These are phyloP conservation scores for Aspergillus panamensis DNA, from an alignment of 495 filamentous ascomycete species.

Conservation along the genomic window DNA sequence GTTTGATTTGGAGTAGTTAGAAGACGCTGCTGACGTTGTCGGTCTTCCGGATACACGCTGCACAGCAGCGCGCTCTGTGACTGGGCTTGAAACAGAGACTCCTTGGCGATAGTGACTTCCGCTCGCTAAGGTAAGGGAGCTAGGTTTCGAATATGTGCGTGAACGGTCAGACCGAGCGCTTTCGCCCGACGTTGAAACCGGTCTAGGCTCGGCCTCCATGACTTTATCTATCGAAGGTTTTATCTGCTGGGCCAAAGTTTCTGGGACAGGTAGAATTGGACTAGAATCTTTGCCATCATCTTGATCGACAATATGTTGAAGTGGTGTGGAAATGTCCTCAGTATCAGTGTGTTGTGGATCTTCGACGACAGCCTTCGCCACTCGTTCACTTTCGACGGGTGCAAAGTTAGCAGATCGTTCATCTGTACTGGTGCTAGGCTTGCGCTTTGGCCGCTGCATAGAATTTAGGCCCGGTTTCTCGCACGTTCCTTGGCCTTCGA, in stretches of 20 bases:
- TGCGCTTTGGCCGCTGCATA: constrained; percentile 35
- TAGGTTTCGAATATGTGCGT: constrained; percentile 27
- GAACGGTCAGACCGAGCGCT: constrained; percentile 35
- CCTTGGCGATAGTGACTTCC: constrained; percentile 24
- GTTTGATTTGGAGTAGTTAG: constrained; percentile 29
- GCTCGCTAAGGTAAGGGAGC: constrained; percentile 25
- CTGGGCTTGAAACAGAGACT: constrained; percentile 17
- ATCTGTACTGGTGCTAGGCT: constrained; percentile 27
- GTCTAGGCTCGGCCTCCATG: constrained; percentile 12
- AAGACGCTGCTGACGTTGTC: constrained; percentile 34
- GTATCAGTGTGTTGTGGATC: constrained; percentile 32
- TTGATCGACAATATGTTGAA: constrained; percentile 23
- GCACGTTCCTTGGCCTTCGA: constrained; percentile 37
- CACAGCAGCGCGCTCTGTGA: constrained; percentile 47
- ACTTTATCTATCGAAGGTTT: constrained; percentile 11
- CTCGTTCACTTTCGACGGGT: constrained; percentile 23
- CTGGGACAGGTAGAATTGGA: constrained; percentile 23
- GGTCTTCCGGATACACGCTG: constrained; percentile 42
- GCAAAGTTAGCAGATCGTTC: constrained; percentile 28
- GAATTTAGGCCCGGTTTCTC: constrained; percentile 34
- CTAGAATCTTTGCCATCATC: constrained; percentile 21
- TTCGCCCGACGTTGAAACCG: constrained; percentile 36
- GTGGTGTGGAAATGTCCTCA: constrained; percentile 22
- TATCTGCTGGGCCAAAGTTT: constrained; percentile 13
- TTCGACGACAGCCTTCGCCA: constrained; percentile 21